Conservation (phyloP, 192 early-diverging fungal species). For the Diversispora epigaea region DNA sequence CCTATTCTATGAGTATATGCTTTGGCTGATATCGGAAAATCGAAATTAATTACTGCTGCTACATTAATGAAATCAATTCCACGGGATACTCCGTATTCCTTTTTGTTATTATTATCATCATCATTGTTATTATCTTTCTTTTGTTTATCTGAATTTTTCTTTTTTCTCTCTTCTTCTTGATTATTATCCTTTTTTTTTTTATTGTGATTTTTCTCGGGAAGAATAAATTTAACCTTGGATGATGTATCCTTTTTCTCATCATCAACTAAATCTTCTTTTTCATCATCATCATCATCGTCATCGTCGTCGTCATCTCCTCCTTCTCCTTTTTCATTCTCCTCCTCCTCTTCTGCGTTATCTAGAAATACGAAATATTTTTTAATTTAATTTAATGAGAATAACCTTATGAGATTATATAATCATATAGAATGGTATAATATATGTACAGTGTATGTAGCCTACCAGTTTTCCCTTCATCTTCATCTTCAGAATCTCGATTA, state of each 20-base stretch:
- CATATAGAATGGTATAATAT: not conserved
- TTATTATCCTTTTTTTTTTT: slow-evolving; percentile 37
- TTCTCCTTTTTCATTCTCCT: too few relatives aligned
- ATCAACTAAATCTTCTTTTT: too few relatives aligned
- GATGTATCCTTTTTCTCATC: too few relatives aligned
- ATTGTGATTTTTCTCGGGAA: too few relatives aligned
- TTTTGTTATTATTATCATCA: slow-evolving; percentile 59
- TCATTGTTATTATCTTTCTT: slow-evolving; percentile 48
- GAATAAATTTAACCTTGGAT: too few relatives aligned
- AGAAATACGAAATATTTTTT: too few relatives aligned
- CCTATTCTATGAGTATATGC: slow-evolving; percentile 94
- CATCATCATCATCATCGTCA: too few relatives aligned
- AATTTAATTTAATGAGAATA: not conserved
- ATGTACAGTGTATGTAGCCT: slow-evolving; percentile 22
- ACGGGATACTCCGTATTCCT: slow-evolving; percentile 93
- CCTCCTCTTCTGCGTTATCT: too few relatives aligned
- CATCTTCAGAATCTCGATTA: slow-evolving; percentile 63
- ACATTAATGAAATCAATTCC: slow-evolving; percentile 96
- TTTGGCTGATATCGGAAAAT: slow-evolving; percentile 82
- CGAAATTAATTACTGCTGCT: slow-evolving; percentile 94
- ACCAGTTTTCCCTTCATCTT: slow-evolving; percentile 48
- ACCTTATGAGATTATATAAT: not conserved
- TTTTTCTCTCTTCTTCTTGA: slow-evolving; percentile 17
- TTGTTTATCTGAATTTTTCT: slow-evolving; percentile 38
- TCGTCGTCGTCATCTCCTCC: too few relatives aligned